phyloP scores from a whole-genome alignment of 257 asterid species.

The Solanum bulbocastanum region DNA sequence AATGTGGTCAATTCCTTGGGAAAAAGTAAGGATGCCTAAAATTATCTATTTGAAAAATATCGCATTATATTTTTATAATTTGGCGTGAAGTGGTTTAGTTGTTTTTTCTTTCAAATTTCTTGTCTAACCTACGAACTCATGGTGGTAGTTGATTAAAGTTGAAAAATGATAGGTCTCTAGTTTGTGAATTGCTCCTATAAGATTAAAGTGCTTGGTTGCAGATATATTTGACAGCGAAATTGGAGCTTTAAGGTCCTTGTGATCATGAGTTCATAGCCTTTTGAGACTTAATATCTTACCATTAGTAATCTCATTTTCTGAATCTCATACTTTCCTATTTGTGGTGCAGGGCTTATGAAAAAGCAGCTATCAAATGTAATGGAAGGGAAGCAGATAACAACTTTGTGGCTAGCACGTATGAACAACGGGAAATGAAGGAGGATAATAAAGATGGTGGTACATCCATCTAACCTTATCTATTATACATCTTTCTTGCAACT shows the following conservation, averaged over 20 bases:
- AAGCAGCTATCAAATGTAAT: conserved; percentile 52
- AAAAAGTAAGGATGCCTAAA: conserved; percentile 46
- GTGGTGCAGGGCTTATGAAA: conserved; percentile 68
- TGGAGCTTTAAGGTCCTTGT: conserved; percentile 33
- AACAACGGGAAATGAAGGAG: conserved; percentile 28
- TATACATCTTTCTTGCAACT: background rate
- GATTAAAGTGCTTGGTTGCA: background rate
- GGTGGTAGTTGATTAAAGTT: background rate
- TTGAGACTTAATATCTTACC: conserved; percentile 2
- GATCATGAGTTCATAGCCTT: conserved; percentile 14
- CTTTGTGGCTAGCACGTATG: conserved; percentile 40
- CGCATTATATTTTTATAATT: background rate
- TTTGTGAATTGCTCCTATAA: background rate
- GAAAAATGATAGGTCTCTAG: background rate
- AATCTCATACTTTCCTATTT: conserved; percentile 10
- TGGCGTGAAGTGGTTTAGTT: background rate
- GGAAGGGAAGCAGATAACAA: conserved; percentile 65
- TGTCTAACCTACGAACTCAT: background rate
- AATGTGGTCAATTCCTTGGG: conserved; percentile 53
- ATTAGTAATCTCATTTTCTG: conserved; percentile 3
- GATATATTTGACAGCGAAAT: background rate
- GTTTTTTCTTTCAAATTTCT: background rate
- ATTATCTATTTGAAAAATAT: background rate
- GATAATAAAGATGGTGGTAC: conserved; percentile 39
- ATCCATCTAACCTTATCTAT: background rate